Evolutionary conservation across 164 flowering plant species (phyloP).

Genomic region (Piper betle): DNA sequence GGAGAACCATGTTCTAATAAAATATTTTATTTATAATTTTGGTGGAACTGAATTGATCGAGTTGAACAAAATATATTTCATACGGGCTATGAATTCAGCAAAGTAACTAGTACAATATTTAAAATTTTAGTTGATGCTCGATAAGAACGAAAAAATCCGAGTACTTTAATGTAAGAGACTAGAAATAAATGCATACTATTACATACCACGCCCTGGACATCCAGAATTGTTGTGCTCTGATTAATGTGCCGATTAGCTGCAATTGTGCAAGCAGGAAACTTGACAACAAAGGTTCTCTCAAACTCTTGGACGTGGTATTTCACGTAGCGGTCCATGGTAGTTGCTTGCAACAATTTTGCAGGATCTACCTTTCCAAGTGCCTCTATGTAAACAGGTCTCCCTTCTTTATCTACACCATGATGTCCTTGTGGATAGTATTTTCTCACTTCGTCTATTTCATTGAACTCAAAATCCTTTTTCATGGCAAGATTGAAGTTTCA

Average conservation of each 20-base stretch:
- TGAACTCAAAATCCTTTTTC: constrained; percentile 58
- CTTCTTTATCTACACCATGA: constrained; percentile 31
- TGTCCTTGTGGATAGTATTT: constrained; percentile 65
- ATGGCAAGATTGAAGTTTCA: no score
- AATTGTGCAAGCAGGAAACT: constrained; percentile 77
- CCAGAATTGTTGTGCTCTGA: constrained; percentile 60
- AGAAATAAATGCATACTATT: neutral
- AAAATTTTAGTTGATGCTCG: no score
- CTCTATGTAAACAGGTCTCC: neutral
- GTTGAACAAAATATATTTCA: no score
- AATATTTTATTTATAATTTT: no score
- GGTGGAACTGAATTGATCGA: no score
- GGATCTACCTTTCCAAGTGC: constrained; percentile 56
- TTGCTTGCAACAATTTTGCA: constrained; percentile 55
- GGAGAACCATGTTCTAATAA: no score
- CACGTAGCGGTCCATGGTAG: constrained; percentile 19
- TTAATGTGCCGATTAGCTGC: constrained; percentile 65
- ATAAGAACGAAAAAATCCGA: no score
- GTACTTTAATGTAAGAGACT: neutral
- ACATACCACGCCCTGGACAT: constrained; percentile 80
- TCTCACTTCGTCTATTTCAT: constrained; percentile 50
- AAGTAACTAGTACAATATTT: no score
- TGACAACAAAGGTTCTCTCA: constrained; percentile 42
- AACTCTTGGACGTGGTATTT: constrained; percentile 71
- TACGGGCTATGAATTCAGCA: no score